Evolutionary conservation across 495 filamentous ascomycete species (phyloP), one percentile per base, ranked within the genome.

Genomic region (Lophiotrema nucula): DNA sequence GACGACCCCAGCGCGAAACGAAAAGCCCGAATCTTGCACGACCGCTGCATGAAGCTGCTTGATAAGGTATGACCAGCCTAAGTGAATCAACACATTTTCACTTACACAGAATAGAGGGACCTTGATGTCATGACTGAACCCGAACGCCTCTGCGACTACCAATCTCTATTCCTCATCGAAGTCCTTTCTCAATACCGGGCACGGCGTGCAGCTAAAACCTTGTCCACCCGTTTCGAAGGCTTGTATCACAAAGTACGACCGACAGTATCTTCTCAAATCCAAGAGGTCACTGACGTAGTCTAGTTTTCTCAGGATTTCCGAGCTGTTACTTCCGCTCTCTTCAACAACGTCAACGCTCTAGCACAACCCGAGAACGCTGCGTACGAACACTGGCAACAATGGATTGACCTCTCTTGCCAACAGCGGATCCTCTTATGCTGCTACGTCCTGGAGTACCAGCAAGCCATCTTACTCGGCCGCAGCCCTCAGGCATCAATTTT

Each of bases 1-100:
- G 61, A 65, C 27, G 64, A 72, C 26, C 25, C 66, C n/a, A 62
- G 65, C 42, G 71, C 66, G 15, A 73, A 71, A 50, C 49, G 64
- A 25, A 67, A 73, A 47, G 68, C 73, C 12, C 58, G 70, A 12
- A 53, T 65, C 50, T 57, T 76, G 18, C 69, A 74, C 39, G 72
- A 74, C 49, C 56, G 57, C 28, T 75, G 71, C 51, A 41, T 69
- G 21, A 73, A 72, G 38, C 42, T 72, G 4, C 56, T 76, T 12
- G 66, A 70, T 13, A 74, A 71, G 55, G 71, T 74, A 67, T 26
- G 64, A n/a, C 19, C 5, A n/a, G n/a, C 11, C 15, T 4, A 27
- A 35, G 4, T 38, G 39, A 28, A 10, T 51, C 15, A 38, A 47
- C 24, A 26, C 2, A 41, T 13, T n/a, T 16, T 15, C 2, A 35